Percentiles rank a stretch among this genome's conserved stretches.
Conservation (phyloP, 495 filamentous ascomycete species). For the Penicillium longicatenatum region DNA sequence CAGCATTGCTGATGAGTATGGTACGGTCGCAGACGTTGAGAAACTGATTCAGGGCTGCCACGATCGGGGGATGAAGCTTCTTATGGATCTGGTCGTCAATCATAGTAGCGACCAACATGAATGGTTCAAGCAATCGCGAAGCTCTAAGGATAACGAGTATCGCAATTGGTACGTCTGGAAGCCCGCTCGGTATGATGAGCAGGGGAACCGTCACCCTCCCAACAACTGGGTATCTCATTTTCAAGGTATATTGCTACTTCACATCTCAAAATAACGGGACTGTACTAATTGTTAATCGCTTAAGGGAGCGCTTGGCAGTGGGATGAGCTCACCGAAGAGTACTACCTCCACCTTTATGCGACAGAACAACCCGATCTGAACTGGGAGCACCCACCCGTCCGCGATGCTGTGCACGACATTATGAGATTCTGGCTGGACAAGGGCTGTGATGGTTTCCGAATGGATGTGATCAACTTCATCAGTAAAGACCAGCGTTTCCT, state of each 20-base stretch:
- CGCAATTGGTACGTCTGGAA: conserved; percentile 78
- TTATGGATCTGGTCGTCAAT: conserved; percentile 77
- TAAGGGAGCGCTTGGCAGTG: conserved; percentile 64
- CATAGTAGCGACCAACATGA: conserved; percentile 77
- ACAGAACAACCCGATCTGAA: conserved; percentile 72
- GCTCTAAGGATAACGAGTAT: conserved; percentile 59
- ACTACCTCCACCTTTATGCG: conserved; percentile 70
- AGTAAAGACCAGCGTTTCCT: conserved; percentile 63
- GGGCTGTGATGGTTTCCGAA: conserved; percentile 68
- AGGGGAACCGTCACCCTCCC: conserved; percentile 64
- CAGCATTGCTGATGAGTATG: conserved; percentile 60
- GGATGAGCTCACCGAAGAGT: conserved; percentile 64
- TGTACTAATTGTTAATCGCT: not conserved
- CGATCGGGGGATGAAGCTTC: conserved; percentile 63
- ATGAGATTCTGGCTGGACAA: conserved; percentile 75
- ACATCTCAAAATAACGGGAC: not conserved
- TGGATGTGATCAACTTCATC: conserved; percentile 68
- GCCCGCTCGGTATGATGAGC: conserved; percentile 54
- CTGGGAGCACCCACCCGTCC: conserved; percentile 65
- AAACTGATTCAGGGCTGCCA: conserved; percentile 57
- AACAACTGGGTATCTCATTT: conserved; percentile 70
- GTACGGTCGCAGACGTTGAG: conserved; percentile 67
- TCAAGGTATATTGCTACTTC: conserved; percentile 39
- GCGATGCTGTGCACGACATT: conserved; percentile 65
- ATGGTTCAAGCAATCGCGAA: conserved; percentile 72